Base-by-base conservation (phyloP, 2,329 filamentous ascomycete species). In the Scedosporium dehoogii region DNA sequence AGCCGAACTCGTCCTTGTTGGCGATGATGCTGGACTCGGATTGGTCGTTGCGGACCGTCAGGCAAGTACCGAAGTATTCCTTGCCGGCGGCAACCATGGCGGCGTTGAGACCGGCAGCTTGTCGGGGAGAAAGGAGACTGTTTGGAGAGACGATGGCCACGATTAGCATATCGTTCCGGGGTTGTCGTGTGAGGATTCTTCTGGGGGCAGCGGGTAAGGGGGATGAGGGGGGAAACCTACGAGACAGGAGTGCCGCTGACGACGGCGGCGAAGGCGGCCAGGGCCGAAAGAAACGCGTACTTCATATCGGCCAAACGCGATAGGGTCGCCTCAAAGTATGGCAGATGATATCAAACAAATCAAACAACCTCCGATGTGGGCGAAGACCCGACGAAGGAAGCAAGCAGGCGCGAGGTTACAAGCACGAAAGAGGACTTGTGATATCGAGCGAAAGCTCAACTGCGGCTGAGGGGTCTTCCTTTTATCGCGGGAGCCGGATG, bases 1-100 rank as follows among this genome's bases (percentile, higher is more conserved):
- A 79, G 23, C 82, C 83, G 68, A 86, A 86, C 63, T 85, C 81
- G 18, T 73, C 72, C 10, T 65, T 73, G 68, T 81, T 74, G 64
- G 75, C 76, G 58, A 85, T 74, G 64, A 84, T 79, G 3, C 71
- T 69, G n/a, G 77, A 70, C 68, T 86, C 85, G 46, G 75, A 67
- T 1, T 71, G 69, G 70, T 86, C 81, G 53, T 78, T 76, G 2
- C 69, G 70, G 23, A 84, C 81, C 65, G 85, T 83, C 29, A 83
- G 81, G 1, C 83, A 83, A 1, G 82, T 81, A 46, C 83, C 83
- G 60, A 85, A 83, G 70, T 84, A 85, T 41, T 69, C 63, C 61
- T 68, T 68, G 27, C 70, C 71, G 9, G 66, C 66, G 38, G 67
- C 68, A 4, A 67, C 62, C 60, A 71, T 69, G 23, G 69, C 67